Evolutionary conservation across 2,329 filamentous ascomycete genomes (phyloP).

Genomic region (Claviceps humidiphila): DNA sequence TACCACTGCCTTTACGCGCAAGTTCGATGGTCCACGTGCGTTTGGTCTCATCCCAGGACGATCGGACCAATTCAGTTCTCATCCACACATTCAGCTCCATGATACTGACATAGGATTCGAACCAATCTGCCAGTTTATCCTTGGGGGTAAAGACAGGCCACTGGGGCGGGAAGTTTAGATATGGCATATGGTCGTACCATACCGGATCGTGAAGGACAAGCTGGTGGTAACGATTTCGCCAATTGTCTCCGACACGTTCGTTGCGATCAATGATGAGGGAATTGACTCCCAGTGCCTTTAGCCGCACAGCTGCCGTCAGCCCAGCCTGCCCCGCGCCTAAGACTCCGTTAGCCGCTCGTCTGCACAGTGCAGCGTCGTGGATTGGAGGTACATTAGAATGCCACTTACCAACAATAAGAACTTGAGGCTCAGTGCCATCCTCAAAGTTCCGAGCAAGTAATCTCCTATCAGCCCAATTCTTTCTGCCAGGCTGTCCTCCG

Average conservation of each 20-base stretch:
- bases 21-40: conserved; percentile 43
- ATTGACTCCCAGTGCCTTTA: conserved; percentile 44
- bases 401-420: conserved; percentile 45
- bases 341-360: neutral
- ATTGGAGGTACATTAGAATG: rapidly evolving
- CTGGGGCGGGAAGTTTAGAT: conserved; percentile 46
- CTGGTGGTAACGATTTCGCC: conserved; percentile 49
- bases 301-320: conserved; percentile 40
- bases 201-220: conserved; percentile 57
- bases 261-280: conserved; percentile 47
- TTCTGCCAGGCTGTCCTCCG: conserved; percentile 34
- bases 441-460: conserved; percentile 32
- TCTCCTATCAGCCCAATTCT: conserved; percentile 48
- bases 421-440: conserved; percentile 36
- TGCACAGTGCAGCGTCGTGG: neutral
- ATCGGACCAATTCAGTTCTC: conserved; percentile 31
- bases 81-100: conserved; percentile 61
- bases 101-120: conserved; percentile 49
- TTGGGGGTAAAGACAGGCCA: conserved; percentile 63
- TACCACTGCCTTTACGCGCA: conserved; percentile 34
- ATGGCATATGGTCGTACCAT: conserved; percentile 48
- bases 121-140: conserved; percentile 57
- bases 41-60: conserved; percentile 35
- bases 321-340: conserved; percentile 48
- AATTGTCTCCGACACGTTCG: conserved; percentile 47